Base-by-base conservation (phyloP, 163 green algal genomes). In the Volvox carteri region DNA sequence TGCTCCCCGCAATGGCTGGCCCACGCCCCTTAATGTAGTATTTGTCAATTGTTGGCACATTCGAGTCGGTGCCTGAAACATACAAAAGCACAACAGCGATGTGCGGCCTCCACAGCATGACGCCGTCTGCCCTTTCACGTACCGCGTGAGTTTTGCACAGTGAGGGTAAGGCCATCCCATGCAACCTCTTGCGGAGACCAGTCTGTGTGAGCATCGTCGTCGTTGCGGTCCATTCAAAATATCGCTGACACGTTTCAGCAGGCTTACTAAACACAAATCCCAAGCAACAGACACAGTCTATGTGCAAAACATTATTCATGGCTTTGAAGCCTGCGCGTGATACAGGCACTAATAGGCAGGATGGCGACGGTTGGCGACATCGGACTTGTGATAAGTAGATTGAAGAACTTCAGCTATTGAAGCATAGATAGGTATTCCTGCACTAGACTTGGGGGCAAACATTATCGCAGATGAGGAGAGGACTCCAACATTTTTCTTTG, bases 11-110 rank as follows among this genome's bases (percentile, higher is more conserved):
- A 30, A 23, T 60, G 0, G 56, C 21, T 6, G 44, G 44, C 6
- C 80, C 80, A 42, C 80, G 80, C 8, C 80, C 80, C 46, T 87
- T 87, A 33, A 87, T 70, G 18, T 87, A 87, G 19, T 87, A 87
- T 23, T 52, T 87, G 1, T 87, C 60, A n/a, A 86, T 86, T 6
- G 77, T 58, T 14, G 77, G 77, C 37, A 85, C 37, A n/a, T 23
- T 42, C 46, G 23, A 11, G 41, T 80, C 73, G 4, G 35, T 46
- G 52, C 73, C 73, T 84, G 50, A 39, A 37, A 14, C 11, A 76
- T 42, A 72, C 25, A 28, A 12, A 8, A 73, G 68, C 68, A 7
- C 54, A 65, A 65, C 54, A 65, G 54, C 2, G n/a, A n/a, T n/a
- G n/a, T n/a, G n/a, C n/a, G n/a, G n/a, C n/a, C n/a, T 8, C 4